Conservation (phyloP, 768 basidiomycete species). For the Cystobasidium tubakii region DNA sequence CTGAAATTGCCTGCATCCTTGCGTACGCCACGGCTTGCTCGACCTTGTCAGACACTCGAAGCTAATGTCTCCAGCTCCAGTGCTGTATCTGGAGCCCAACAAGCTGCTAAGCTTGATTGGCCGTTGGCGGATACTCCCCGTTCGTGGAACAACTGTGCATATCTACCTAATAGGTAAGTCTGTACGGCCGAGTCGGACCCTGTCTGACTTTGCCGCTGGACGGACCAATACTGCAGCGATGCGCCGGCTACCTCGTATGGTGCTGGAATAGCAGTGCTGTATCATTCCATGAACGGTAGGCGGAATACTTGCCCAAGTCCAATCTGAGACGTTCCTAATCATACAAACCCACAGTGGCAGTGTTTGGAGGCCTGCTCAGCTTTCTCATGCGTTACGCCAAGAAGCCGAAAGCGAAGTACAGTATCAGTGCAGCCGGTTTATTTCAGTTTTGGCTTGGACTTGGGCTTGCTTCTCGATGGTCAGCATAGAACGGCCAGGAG, state of each 20-base stretch:
- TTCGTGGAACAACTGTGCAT: conserved; percentile 26
- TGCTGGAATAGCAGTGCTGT: conserved; percentile 6
- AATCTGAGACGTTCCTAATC: too few species aligned
- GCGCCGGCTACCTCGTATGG: conserved; percentile 24
- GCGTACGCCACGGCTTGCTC: not conserved
- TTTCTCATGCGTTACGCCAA: conserved; percentile 14
- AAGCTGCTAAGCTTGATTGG: conserved; percentile 19
- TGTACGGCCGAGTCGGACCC: not conserved
- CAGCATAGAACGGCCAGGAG: too few species aligned
- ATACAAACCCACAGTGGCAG: conserved; percentile 21
- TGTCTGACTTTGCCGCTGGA: not conserved
- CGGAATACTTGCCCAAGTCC: too few species aligned
- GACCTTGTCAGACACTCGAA: not conserved
- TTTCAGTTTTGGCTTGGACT: conserved; percentile 21
- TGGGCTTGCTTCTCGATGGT: conserved; percentile 1
- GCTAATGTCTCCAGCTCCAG: not conserved
- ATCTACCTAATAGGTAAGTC: conserved; percentile 14
- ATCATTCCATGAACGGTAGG: conserved; percentile 10
- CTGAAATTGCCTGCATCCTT: conserved; percentile 27
- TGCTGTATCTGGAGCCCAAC: conserved; percentile 24
- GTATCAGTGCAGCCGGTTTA: conserved; percentile 6
- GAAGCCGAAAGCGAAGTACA: not conserved
- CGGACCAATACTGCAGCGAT: conserved; percentile 14
- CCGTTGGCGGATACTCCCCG: conserved; percentile 4
- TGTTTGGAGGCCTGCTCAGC: not conserved